A percentile compares a stretch with the other conserved stretches of the same genome.
These are phyloP conservation scores for Paraphaeosphaeria sporulosa DNA, from an alignment of 2,329 filamentous ascomycete species.

Conservation along the genomic window DNA sequence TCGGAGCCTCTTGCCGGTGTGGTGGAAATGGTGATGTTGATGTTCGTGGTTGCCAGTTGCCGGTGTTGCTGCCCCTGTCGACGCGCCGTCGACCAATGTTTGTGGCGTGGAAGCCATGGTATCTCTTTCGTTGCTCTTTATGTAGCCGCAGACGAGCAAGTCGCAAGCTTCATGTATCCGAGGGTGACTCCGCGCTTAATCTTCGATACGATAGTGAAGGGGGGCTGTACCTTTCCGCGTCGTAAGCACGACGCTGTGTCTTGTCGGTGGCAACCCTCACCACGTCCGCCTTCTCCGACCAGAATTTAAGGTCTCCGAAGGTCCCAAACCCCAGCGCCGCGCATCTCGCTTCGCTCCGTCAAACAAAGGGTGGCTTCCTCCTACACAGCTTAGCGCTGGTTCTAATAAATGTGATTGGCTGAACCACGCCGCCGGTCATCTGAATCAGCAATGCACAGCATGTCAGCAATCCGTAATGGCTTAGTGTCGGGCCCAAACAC, in stretches of 20 bases:
- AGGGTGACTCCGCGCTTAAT: not conserved
- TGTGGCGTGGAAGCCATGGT: slow-evolving; percentile 11
- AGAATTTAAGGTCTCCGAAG: not conserved
- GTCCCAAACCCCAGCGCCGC: not conserved
- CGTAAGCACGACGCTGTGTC: not conserved
- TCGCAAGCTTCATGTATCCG: not conserved
- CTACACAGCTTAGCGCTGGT: not conserved
- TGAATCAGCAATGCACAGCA: slow-evolving; percentile 10
- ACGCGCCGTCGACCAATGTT: slow-evolving; percentile 9
- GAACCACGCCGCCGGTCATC: not conserved
- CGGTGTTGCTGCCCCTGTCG: slow-evolving; percentile 12
- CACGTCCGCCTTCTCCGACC: slow-evolving; percentile 6
- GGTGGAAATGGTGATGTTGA: slow-evolving; percentile 34
- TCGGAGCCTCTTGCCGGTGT: slow-evolving; percentile 53
- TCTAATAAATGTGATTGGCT: not conserved
- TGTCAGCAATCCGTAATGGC: slow-evolving; percentile 6
- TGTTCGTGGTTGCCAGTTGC: slow-evolving; percentile 9
- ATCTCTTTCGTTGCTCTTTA: not conserved
- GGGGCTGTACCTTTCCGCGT: not conserved
- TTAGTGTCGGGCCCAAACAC: not conserved
- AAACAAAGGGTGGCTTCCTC: slow-evolving; percentile 5
- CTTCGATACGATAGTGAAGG: not conserved
- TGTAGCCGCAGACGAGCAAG: not conserved
- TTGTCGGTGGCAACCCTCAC: not conserved
- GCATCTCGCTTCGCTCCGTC: slow-evolving; percentile 5